Conservation (phyloP, 257 asterid species). For the Penstemon eatonii region DNA sequence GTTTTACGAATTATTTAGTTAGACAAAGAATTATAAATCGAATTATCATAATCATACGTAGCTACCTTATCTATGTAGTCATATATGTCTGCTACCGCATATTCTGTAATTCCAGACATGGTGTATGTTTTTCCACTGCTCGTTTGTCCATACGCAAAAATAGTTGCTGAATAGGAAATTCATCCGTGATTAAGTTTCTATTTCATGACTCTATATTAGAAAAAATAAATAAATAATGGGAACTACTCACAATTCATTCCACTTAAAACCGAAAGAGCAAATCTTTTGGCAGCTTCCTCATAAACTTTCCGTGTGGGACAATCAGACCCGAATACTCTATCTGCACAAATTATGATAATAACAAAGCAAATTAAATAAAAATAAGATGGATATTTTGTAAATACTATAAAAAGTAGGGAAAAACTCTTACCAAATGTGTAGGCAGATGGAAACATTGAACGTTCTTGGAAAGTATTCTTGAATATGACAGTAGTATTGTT, state of each 20-base stretch:
- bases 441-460: slow-evolving; percentile 62
- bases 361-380: neutral
- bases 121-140: slow-evolving; percentile 66
- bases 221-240: neutral
- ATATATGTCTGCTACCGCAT: slow-evolving; percentile 44
- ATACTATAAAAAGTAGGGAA: too few relatives aligned
- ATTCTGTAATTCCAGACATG: slow-evolving; percentile 53
- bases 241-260: slow-evolving; percentile 81
- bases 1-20: neutral
- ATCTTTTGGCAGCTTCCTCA: slow-evolving; percentile 77
- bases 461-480: slow-evolving; percentile 61
- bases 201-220: neutral
- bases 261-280: slow-evolving; percentile 74
- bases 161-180: slow-evolving; percentile 55
- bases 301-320: slow-evolving; percentile 72
- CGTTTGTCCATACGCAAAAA: slow-evolving; percentile 65
- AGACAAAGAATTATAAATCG: neutral
- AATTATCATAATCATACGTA: neutral
- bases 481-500: slow-evolving; percentile 64
- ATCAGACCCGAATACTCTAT: slow-evolving; percentile 68
- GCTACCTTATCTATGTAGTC: slow-evolving; percentile 46
- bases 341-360: slow-evolving; percentile 32
- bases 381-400: too few relatives aligned
- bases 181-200: slow-evolving; percentile 3
- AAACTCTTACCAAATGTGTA: slow-evolving; percentile 61